Evolutionary conservation across 2,329 filamentous ascomycete species (phyloP), one percentile per base, ranked within the genome.

Genomic region (Talaromyces funiculosus): DNA sequence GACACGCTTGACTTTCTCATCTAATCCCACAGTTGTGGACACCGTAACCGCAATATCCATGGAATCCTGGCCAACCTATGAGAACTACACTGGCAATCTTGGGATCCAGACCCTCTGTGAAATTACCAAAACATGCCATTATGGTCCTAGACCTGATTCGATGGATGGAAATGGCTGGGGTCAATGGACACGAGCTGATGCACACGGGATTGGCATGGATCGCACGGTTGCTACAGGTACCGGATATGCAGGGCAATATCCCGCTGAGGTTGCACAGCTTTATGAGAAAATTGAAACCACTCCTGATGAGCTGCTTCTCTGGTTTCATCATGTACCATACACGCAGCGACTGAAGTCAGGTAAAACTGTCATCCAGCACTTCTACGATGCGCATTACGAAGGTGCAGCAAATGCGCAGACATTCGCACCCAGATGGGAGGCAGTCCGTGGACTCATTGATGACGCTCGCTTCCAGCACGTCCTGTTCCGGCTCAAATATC

Each of bases 321-420:
- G 87, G 87, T 90, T 90, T 73, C 88, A 90, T 70, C 88, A 90
- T 67, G 85, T 90, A 0, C 81, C 82, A 3, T 90, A 88, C 69
- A 88, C 84, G 0, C 82, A 88, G 40, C 72, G 70, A 6, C 79
- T 90, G 1, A 78, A 85, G 9, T 84, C 81, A 0, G 85, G 86
- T 10, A 83, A 86, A 71, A 88, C 87, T 0, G 85, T 90, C 2
- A 86, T 87, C 56, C 85, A 87, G 66, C 83, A 86, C 67, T 86
- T 87, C 69, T 87, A 87, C 67, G 81, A 87, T 62, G 83, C 84
- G 0, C 85, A 87, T 63, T 86, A 87, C 64, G 71, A 73, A 7
- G 85, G 85, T 6, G 82, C 85, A 4, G 80, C 78, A n/a, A 82
- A 78, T 0, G 86, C 83, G 0, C 84, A 89, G 60, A 80, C 76